These are phyloP conservation scores for Fusarium algeriense DNA, from an alignment of 2,329 filamentous ascomycete genomes.

Conservation along the genomic window DNA sequence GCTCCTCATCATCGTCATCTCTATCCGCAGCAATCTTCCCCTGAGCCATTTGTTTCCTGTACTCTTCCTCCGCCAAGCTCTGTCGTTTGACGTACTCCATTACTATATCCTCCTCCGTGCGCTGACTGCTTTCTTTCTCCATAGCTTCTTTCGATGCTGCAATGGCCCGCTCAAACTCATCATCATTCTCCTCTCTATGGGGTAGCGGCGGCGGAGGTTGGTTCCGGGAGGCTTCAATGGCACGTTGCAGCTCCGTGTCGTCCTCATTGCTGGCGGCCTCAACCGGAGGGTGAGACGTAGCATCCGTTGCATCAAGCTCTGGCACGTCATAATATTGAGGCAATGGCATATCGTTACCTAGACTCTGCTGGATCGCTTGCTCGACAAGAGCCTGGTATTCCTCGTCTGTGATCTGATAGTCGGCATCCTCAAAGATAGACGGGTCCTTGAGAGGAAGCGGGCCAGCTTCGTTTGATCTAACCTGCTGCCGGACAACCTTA, in stretches of 20 bases:
- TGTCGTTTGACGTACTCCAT: slow-evolving; percentile 82
- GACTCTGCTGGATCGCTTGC: slow-evolving; percentile 66
- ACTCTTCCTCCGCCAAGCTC: slow-evolving; percentile 76
- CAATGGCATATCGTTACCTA: slow-evolving; percentile 46
- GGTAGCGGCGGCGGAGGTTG: slow-evolving; percentile 37
- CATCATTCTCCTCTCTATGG: slow-evolving; percentile 42
- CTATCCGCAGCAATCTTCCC: slow-evolving; percentile 51
- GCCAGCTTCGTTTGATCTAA: slow-evolving; percentile 44
- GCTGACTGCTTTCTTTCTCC: slow-evolving; percentile 56
- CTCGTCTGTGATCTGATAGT: slow-evolving; percentile 65
- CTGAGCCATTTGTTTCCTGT: slow-evolving; percentile 51
- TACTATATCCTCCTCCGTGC: slow-evolving; percentile 76
- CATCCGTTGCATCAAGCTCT: slow-evolving; percentile 28
- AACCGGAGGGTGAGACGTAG: neutral
- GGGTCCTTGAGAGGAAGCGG: slow-evolving; percentile 46
- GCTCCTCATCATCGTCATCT: slow-evolving; percentile 61
- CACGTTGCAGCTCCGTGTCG: slow-evolving; percentile 56
- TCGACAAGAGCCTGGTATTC: slow-evolving; percentile 70
- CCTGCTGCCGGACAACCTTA: slow-evolving; percentile 60
- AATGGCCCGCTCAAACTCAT: slow-evolving; percentile 56
- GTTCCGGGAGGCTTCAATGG: slow-evolving; percentile 57
- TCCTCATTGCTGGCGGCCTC: slow-evolving; percentile 36
- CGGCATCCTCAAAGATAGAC: slow-evolving; percentile 54
- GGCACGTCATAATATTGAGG: slow-evolving; percentile 37
- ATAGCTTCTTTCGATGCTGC: slow-evolving; percentile 55